Evolutionary conservation across 257 asterid genomes (phyloP).

Genomic region (Paulownia fortunei): DNA sequence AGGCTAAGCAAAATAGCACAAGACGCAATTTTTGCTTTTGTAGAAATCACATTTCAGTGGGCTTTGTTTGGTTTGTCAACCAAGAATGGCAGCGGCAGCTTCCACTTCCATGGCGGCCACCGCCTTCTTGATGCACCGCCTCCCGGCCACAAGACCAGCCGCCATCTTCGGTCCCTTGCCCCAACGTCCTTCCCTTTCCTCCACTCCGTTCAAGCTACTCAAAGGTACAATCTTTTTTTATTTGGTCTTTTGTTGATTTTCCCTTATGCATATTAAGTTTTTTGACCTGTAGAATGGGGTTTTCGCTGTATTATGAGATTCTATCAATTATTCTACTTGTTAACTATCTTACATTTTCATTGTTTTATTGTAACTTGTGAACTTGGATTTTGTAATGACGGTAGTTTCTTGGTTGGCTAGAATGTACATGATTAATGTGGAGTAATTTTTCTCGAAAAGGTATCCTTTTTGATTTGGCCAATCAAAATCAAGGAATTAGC

Average conservation of each 20-base stretch:
- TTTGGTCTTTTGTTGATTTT: not conserved
- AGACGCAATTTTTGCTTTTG: not conserved
- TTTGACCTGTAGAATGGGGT: constrained; percentile 1
- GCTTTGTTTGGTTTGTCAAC: constrained; percentile 22
- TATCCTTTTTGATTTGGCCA: not conserved
- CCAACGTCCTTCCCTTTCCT: constrained; percentile 55
- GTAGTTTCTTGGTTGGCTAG: constrained; percentile 18
- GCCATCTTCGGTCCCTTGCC: constrained; percentile 59
- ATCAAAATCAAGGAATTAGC: not conserved
- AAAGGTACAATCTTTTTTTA: constrained; percentile 51
- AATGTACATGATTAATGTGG: constrained; percentile 24
- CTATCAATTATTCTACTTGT: not conserved
- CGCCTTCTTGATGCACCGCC: constrained; percentile 68
- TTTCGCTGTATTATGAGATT: not conserved
- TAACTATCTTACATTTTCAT: not conserved
- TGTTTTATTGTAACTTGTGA: not conserved
- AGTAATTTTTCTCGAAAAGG: not conserved
- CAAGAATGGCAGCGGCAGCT: constrained; percentile 82
- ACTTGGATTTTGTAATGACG: not conserved
- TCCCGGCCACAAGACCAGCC: constrained; percentile 47
- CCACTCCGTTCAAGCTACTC: constrained; percentile 51
- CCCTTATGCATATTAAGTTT: not conserved
- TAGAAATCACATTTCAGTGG: constrained; percentile 3
- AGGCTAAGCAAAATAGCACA: constrained; percentile 45
- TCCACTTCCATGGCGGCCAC: constrained; percentile 92